Percentiles rank a stretch among this genome's conserved stretches.
These are phyloP conservation scores for Starmerella floricola DNA, from an alignment of 805 yeast species.

Conservation along the genomic window DNA sequence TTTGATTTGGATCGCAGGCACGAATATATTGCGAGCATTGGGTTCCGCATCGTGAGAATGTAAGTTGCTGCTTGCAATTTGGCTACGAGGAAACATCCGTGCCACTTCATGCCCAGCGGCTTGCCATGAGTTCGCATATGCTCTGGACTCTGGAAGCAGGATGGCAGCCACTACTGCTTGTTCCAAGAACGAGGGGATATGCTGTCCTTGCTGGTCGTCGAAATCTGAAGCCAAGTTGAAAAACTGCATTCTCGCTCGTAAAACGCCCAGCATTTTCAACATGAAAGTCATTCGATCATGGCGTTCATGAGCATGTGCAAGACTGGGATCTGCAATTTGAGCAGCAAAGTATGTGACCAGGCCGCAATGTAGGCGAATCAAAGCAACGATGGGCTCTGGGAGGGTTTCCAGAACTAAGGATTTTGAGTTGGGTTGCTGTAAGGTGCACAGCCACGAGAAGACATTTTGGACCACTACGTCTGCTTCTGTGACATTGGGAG, in stretches of 20 bases:
- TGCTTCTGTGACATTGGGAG: slow-evolving; percentile 37
- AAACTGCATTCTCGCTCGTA: slow-evolving; percentile 54
- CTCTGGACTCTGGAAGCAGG: slow-evolving; percentile 68
- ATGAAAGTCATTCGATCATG: slow-evolving; percentile 56
- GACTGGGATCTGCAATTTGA: slow-evolving; percentile 52
- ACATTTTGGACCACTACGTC: slow-evolving; percentile 53
- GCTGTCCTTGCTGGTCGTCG: slow-evolving; percentile 17
- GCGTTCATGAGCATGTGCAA: slow-evolving; percentile 41
- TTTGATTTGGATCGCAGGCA: slow-evolving; percentile 24
- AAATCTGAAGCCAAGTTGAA: slow-evolving; percentile 38
- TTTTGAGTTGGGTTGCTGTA: slow-evolving; percentile 34
- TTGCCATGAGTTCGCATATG: slow-evolving; percentile 58
- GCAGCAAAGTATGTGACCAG: slow-evolving; percentile 50
- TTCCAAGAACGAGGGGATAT: slow-evolving; percentile 75
- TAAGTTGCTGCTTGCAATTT: neutral
- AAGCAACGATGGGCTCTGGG: slow-evolving; percentile 56
- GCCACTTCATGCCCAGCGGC: slow-evolving; percentile 37
- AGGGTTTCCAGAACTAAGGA: slow-evolving; percentile 38
- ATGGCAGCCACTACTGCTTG: slow-evolving; percentile 63
- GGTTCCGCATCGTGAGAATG: slow-evolving; percentile 14
- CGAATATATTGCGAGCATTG: slow-evolving; percentile 18
- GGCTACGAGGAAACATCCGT: slow-evolving; percentile 13
- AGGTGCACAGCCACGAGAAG: slow-evolving; percentile 53
- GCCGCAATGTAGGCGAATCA: slow-evolving; percentile 56
- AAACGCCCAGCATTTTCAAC: slow-evolving; percentile 50